Percentiles rank a stretch among this genome's conserved stretches.
Conservation (phyloP, 768 basidiomycete species). For the Agaricus blazei region DNA sequence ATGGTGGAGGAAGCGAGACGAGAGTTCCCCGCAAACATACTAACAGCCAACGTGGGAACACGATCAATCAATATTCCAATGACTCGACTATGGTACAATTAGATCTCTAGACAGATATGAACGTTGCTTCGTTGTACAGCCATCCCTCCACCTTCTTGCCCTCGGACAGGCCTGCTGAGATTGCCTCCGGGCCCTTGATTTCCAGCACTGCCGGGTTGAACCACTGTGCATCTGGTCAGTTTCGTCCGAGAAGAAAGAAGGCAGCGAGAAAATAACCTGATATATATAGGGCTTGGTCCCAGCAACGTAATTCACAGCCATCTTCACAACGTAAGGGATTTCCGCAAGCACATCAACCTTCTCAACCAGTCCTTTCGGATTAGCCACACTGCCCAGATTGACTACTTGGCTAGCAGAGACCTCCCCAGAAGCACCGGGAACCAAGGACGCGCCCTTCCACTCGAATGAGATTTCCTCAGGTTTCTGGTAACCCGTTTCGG, state of each 20-base stretch:
- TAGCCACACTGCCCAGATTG: conserved; percentile 51
- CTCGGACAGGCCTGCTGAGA: conserved; percentile 32
- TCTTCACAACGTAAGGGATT: conserved; percentile 88
- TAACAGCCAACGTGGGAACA: conserved; percentile 5
- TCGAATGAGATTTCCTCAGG: conserved; percentile 67
- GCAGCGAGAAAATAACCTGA: conserved; percentile 51
- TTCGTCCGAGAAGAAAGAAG: conserved; percentile 5
- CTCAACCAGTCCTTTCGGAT: conserved; percentile 76
- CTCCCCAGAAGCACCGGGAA: conserved; percentile 43
- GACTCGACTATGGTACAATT: not conserved
- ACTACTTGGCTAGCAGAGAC: conserved; percentile 52
- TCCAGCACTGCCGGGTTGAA: conserved; percentile 38
- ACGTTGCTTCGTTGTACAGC: conserved; percentile 88
- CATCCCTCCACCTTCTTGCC: conserved; percentile 55
- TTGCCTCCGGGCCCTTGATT: conserved; percentile 37
- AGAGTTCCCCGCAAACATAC: not conserved
- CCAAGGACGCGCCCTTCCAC: conserved; percentile 72
- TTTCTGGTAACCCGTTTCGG: conserved; percentile 75
- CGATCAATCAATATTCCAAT: not conserved
- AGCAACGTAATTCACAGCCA: conserved; percentile 89
- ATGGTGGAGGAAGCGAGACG: conserved; percentile 2
- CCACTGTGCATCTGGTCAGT: conserved; percentile 34
- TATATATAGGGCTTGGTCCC: conserved; percentile 94
- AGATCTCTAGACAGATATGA: conserved; percentile 53
- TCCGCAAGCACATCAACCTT: conserved; percentile 95